Conservation (phyloP, 257 asterid genomes). For the Capsicum rhomboideum region DNA sequence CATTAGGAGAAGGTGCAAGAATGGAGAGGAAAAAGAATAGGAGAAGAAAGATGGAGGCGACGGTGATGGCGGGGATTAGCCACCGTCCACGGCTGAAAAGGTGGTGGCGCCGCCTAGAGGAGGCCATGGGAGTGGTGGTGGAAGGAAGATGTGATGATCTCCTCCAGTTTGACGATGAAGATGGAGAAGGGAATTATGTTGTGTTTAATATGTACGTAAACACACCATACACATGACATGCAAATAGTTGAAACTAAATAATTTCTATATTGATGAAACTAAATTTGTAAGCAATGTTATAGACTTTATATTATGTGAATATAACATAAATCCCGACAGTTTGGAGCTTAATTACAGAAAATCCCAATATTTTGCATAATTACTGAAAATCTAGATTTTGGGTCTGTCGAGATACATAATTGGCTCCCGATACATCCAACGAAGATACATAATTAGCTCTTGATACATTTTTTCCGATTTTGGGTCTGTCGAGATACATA, state of each 20-base stretch:
- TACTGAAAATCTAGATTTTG: no score
- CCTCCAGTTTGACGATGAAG: not conserved
- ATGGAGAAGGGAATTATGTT: not conserved
- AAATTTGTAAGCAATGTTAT: no score
- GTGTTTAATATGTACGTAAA: not conserved
- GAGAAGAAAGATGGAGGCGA: slow-evolving; percentile 50
- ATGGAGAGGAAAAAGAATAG: slow-evolving; percentile 46
- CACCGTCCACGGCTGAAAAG: slow-evolving; percentile 29
- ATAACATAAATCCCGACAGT: no score
- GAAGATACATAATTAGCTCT: no score
- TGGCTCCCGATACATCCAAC: no score
- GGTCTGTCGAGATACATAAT: no score
- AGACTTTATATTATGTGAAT: no score
- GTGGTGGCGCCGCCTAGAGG: slow-evolving; percentile 67
- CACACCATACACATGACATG: not conserved
- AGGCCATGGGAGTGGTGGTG: slow-evolving; percentile 43
- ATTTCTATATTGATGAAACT: no score
- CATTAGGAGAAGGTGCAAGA: slow-evolving; percentile 66
- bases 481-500: no score
- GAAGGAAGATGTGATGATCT: not conserved
- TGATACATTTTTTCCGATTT: no score
- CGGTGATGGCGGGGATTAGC: slow-evolving; percentile 41
- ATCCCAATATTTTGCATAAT: no score
- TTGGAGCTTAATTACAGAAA: no score
- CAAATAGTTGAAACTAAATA: not conserved